Conservation (phyloP, 2,329 filamentous ascomycete genomes). For the Chrysoporthe puriensis region DNA sequence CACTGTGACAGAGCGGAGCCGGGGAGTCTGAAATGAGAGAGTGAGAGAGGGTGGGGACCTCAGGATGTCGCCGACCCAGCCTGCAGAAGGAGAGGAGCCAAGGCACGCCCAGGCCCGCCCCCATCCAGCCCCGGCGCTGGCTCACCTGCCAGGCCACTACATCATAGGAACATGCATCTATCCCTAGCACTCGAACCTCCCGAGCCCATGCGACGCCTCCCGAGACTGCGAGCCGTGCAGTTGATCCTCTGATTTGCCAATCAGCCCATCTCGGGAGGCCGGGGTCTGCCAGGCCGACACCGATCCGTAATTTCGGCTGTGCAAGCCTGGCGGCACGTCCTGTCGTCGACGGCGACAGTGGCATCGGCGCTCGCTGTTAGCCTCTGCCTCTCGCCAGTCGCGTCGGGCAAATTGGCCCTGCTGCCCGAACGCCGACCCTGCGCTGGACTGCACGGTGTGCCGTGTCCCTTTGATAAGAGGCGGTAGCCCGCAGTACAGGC, state of each 20-base stretch:
- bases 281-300: constrained; percentile 15
- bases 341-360: neutral
- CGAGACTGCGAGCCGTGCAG: neutral
- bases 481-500: constrained; percentile 1
- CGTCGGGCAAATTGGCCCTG: neutral
- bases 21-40: constrained; percentile 13
- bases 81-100: neutral
- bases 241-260: neutral
- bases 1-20: constrained; percentile 18
- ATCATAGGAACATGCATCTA: too few relatives aligned
- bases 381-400: neutral
- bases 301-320: constrained; percentile 18
- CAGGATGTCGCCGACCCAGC: constrained; percentile 4
- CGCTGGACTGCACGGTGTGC: neutral
- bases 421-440: neutral
- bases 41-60: neutral
- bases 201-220: neutral
- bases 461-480: neutral
- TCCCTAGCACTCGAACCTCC: neutral
- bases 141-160: neutral
- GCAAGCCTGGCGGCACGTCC: neutral
- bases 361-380: neutral
- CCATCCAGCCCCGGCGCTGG: neutral
- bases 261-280: constrained; percentile 1
- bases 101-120: neutral